phyloP scores from a whole-genome alignment of 1,284 basidiomycete species.

The Sparassis latifolia region DNA sequence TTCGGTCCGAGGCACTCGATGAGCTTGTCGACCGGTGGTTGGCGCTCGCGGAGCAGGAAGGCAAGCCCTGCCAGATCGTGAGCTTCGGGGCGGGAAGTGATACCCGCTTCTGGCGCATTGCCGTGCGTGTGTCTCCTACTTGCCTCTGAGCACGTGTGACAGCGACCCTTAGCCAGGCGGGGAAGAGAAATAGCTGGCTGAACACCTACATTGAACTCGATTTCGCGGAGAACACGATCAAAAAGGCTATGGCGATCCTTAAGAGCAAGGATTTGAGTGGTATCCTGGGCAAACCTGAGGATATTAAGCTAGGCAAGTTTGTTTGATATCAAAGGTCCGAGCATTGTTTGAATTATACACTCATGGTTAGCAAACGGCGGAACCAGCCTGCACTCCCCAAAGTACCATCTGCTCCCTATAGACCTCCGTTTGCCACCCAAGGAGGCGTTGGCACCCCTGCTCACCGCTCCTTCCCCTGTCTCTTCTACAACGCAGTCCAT shows the following conservation, averaged over 20 bases:
- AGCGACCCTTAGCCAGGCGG: constrained; percentile 36
- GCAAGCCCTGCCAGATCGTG: constrained; percentile 68
- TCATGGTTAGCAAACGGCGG: constrained; percentile 55
- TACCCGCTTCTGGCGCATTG: constrained; percentile 86
- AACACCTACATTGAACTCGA: constrained; percentile 83
- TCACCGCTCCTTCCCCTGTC: constrained; percentile 19
- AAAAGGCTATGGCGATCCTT: constrained; percentile 79
- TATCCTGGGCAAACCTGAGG: constrained; percentile 42
- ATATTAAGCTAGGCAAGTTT: constrained; percentile 38
- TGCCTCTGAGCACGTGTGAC: neutral
- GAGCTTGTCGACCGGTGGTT: constrained; percentile 73
- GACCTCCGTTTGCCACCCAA: constrained; percentile 61
- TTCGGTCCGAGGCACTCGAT: constrained; percentile 81
- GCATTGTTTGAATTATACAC: neutral
- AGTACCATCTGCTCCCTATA: constrained; percentile 71
- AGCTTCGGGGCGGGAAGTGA: constrained; percentile 92
- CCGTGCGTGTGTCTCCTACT: constrained; percentile 44
- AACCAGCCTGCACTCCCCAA: constrained; percentile 51
- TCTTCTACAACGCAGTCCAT: constrained; percentile 22
- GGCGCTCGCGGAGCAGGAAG: constrained; percentile 29
- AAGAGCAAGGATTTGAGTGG: constrained; percentile 58
- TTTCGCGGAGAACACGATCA: constrained; percentile 77
- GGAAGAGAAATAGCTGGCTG: constrained; percentile 39
- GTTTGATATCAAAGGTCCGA: neutral
- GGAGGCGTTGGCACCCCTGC: constrained; percentile 34